Base-by-base conservation (phyloP, 1,284 basidiomycete species). In the Puccinia polysora region DNA sequence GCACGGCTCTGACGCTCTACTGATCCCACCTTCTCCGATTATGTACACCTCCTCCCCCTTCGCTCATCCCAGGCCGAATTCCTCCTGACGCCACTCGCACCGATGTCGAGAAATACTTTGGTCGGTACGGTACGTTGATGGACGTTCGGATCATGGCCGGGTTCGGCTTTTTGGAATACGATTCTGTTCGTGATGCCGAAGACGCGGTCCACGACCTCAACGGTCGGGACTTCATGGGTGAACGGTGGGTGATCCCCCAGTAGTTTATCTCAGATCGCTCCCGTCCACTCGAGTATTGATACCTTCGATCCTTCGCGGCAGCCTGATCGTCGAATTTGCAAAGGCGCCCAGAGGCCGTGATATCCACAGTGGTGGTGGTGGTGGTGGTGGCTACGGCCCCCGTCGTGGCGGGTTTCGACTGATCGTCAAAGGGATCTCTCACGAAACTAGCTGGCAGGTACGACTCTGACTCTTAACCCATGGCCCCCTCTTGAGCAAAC, bases 381-480 rank as follows among this genome's bases (percentile, higher is more conserved):
- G 90, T 72, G 81, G 28, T 50, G 81, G 83, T 76, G 53, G n/a
- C n/a, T n/a, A n/a, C n/a, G 80, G 81, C 73, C 80, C 82, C 78
- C 83, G 84, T 86, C 87, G 82, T 65, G 79, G 67, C 30, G 93
- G 89, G 8, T 86, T 89, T 75, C 88, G 91, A 76, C 83, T 96
- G 67, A 83, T 88, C 73, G 90, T 97, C 72, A 86, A 88, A 63
- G 90, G 90, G 74, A 85, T 97, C 75, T 89, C 90, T 75, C 86
- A 88, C 77, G 89, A 93, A 79, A 94, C 91, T 55, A 94, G 91
- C 81, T 97, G 93, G 93, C 93, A 97, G 91, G 93, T 97, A 86
- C 75, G 77, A 73, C 75, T 56, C 59, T 25, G 25, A 65, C n/a
- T n/a, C n/a, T n/a, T n/a, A n/a, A n/a, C n/a, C n/a, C n/a, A n/a